A percentile compares a stretch with the other conserved stretches of the same genome.
phyloP scores from a whole-genome alignment of 768 basidiomycete genomes.

The Boletus coccyginus region DNA sequence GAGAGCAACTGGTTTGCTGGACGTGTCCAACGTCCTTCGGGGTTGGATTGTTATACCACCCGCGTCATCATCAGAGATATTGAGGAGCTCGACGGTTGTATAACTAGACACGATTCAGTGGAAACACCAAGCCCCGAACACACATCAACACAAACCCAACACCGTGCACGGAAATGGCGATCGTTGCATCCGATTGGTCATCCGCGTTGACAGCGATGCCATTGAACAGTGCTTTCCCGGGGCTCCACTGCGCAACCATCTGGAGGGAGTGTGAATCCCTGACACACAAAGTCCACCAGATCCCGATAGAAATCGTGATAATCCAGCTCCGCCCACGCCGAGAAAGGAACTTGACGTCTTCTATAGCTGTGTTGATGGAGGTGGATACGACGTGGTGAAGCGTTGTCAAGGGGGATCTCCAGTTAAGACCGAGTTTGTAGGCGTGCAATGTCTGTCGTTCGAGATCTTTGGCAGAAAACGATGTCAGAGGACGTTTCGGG shows the following conservation, averaged over 20 bases:
- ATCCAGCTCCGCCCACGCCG: conserved; percentile 43
- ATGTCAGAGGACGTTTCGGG: conserved; percentile 34
- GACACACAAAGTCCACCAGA: conserved; percentile 58
- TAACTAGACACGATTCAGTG: conserved; percentile 19
- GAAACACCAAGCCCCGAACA: not conserved
- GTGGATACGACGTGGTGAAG: conserved; percentile 19
- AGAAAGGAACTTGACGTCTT: conserved; percentile 53
- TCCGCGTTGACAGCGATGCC: conserved; percentile 52
- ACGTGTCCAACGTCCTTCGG: conserved; percentile 37
- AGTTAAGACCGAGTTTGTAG: conserved; percentile 46
- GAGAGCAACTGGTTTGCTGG: conserved; percentile 46
- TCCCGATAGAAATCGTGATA: conserved; percentile 52
- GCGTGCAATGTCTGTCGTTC: conserved; percentile 44
- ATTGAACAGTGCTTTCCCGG: conserved; percentile 50
- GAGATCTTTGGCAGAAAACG: conserved; percentile 42
- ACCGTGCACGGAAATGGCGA: conserved; percentile 51
- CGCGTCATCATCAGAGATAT: conserved; percentile 11
- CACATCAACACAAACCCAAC: conserved; percentile 40
- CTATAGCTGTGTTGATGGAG: conserved; percentile 40
- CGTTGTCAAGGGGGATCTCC: conserved; percentile 34
- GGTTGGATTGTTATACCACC: conserved; percentile 28
- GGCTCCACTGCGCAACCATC: conserved; percentile 49
- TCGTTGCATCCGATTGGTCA: conserved; percentile 39
- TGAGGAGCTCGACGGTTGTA: conserved; percentile 29
- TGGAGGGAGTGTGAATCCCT: conserved; percentile 43